These are phyloP conservation scores for Rhododendron kiyosumense DNA, from an alignment of 148 eudicot species.

Conservation along the genomic window DNA sequence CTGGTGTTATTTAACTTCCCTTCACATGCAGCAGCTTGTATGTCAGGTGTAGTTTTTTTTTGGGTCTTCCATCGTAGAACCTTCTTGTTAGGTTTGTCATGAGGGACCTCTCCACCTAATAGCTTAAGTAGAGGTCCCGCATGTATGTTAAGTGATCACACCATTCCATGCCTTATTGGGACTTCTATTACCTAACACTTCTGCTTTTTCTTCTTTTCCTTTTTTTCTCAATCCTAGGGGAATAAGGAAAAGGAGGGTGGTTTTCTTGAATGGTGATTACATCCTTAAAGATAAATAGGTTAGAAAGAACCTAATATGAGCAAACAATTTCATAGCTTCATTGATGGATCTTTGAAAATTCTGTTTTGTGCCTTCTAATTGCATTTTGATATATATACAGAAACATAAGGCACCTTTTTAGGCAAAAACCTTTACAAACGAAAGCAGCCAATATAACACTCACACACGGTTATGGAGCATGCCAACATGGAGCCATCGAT, in stretches of 20 bases:
- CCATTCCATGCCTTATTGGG: neutral
- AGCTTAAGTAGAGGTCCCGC: neutral
- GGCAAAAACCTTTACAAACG: neutral
- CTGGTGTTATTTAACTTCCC: neutral
- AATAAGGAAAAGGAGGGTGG: neutral
- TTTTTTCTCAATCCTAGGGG: neutral
- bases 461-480: neutral
- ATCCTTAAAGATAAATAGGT: neutral
- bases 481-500: neutral
- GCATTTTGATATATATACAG: neutral
- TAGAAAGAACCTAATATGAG: neutral
- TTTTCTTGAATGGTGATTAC: neutral
- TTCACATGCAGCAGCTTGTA: neutral
- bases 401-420: neutral
- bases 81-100: neutral
- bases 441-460: neutral
- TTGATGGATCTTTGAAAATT: neutral
- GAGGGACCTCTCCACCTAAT: neutral
- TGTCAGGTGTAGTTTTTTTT: neutral
- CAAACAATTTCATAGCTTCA: neutral
- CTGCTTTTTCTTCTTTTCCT: neutral
- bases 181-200: neutral
- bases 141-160: neutral
- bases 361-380: neutral
- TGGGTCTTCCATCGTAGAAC: neutral